Percentiles rank a stretch among this genome's conserved stretches.
phyloP scores from a whole-genome alignment of 805 yeast species.

The Priceomyces haplophilus region DNA sequence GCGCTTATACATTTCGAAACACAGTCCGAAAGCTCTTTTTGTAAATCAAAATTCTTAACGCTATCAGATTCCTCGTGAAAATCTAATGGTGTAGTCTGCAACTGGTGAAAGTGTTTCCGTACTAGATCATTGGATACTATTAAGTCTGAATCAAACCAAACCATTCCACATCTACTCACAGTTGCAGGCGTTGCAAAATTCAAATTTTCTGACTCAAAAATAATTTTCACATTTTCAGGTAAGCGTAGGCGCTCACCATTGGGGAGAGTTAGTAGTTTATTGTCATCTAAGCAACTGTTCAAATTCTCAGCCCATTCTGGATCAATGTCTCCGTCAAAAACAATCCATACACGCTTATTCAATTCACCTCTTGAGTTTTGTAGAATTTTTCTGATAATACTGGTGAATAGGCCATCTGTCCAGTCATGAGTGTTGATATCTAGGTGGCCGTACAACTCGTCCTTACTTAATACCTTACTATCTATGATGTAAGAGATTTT shows the following conservation, averaged over 20 bases:
- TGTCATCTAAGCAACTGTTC: constrained; percentile 90
- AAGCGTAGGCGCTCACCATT: constrained; percentile 81
- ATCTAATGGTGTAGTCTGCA: constrained; percentile 11
- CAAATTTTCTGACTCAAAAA: constrained; percentile 75
- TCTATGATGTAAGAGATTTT: constrained; percentile 52
- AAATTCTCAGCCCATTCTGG: constrained; percentile 92
- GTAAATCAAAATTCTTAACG: constrained; percentile 6
- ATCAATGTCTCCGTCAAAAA: constrained; percentile 91
- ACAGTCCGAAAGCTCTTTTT: constrained; percentile 11
- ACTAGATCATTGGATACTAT: constrained; percentile 17
- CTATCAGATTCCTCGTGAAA: constrained; percentile 9
- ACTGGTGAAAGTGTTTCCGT: constrained; percentile 15
- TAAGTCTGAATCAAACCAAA: constrained; percentile 56
- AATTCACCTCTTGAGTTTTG: constrained; percentile 60
- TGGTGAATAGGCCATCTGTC: constrained; percentile 83
- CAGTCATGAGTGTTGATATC: constrained; percentile 84
- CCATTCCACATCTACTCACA: constrained; percentile 86
- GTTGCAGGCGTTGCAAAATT: constrained; percentile 84
- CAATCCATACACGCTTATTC: constrained; percentile 61
- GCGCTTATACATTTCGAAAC: background rate
- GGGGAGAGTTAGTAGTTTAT: constrained; percentile 74
- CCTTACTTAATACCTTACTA: constrained; percentile 71
- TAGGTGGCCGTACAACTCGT: constrained; percentile 62
- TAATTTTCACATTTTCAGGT: constrained; percentile 58
- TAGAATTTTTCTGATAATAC: constrained; percentile 55